Evolutionary conservation across 108 stramenopile genomes (phyloP).

Genomic region (Pseudonitzschia multiseries): DNA sequence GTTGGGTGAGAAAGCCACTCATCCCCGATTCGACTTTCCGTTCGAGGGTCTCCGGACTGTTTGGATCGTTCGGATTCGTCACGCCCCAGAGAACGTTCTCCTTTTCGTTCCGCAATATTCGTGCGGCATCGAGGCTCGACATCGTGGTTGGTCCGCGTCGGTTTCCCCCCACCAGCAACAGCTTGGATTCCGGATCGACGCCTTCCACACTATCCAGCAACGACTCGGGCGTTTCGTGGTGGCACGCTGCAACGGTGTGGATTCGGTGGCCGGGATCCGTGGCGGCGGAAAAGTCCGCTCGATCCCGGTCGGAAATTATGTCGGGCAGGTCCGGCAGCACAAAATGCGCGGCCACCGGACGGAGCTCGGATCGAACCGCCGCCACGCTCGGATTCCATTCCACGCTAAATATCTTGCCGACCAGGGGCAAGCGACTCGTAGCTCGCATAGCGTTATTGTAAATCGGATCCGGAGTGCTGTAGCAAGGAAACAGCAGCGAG

Average conservation of each 20-base stretch:
- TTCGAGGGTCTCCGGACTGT: slow-evolving; percentile 21
- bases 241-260: slow-evolving; percentile 38
- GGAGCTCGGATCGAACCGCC: slow-evolving; percentile 9
- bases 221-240: slow-evolving; percentile 24
- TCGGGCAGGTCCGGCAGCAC: slow-evolving; percentile 42
- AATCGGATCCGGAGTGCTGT: too few relatives aligned
- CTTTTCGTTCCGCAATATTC: slow-evolving; percentile 20
- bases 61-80: slow-evolving; percentile 43
- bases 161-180: slow-evolving; percentile 50
- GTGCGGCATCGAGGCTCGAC: slow-evolving; percentile 35
- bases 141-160: slow-evolving; percentile 6
- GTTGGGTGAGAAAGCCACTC: slow-evolving; percentile 47
- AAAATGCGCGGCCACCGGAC: slow-evolving; percentile 23
- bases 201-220: background rate
- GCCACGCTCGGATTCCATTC: slow-evolving; percentile 43
- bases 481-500: too few relatives aligned
- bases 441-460: background rate
- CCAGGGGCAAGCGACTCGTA: background rate
- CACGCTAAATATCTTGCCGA: slow-evolving; percentile 16
- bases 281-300: slow-evolving; percentile 12
- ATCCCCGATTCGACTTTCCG: slow-evolving; percentile 40
- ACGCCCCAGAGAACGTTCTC: slow-evolving; percentile 35
- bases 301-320: slow-evolving; percentile 10
- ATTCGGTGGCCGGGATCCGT: slow-evolving; percentile 18
- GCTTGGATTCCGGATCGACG: slow-evolving; percentile 12